phyloP scores from a whole-genome alignment of 2,329 filamentous ascomycete genomes.

The Arthroderma uncinatum region DNA sequence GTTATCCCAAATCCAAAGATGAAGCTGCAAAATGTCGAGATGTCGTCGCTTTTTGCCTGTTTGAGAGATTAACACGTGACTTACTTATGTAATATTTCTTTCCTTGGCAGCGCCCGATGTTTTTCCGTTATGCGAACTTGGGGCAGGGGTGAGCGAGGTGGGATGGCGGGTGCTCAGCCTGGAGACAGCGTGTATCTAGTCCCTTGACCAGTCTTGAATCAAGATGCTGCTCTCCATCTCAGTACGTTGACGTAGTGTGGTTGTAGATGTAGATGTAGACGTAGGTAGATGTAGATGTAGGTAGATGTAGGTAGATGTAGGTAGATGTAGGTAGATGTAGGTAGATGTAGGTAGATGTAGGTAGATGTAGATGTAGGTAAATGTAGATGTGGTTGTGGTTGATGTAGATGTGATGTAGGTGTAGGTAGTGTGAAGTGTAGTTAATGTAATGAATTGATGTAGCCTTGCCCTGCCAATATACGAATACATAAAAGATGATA shows the following conservation, averaged over 20 bases:
- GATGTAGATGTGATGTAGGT: too few species aligned
- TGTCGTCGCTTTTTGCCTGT: neutral
- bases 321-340: too few species aligned
- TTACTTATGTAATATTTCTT: slow-evolving; percentile 7
- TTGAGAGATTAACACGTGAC: neutral
- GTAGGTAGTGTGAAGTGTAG: too few species aligned
- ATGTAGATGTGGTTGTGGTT: too few species aligned
- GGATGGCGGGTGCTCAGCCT: neutral
- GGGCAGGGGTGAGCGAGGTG: neutral
- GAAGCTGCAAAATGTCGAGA: neutral
- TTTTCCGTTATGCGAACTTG: neutral
- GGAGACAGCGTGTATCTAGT: neutral
- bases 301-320: too few species aligned
- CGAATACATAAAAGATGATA: neutral
- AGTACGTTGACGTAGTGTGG: too few species aligned
- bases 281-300: too few species aligned
- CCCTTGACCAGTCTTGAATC: neutral
- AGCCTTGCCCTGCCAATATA: too few species aligned
- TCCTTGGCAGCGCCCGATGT: neutral
- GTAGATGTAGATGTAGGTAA: too few species aligned
- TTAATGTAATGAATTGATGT: too few species aligned
- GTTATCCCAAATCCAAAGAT: neutral
- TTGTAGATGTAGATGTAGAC: too few species aligned
- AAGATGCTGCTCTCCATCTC: neutral
- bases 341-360: too few species aligned